Conservation (phyloP, 2,329 filamentous ascomycete genomes). For the Fusarium albidum region DNA sequence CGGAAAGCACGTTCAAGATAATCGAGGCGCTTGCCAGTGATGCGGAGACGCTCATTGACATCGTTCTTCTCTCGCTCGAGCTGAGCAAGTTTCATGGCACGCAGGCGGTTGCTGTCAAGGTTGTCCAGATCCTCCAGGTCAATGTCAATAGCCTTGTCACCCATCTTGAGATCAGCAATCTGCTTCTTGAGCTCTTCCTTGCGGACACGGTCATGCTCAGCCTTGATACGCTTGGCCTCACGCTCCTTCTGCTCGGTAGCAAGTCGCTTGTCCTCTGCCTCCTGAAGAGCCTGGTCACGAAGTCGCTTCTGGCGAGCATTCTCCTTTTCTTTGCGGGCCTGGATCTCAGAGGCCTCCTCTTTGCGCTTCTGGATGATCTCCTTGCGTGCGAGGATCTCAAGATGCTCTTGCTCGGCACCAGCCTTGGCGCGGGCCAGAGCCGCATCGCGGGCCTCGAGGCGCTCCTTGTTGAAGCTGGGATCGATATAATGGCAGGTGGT, state of each 20-base stretch:
- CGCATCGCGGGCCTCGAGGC: slow-evolving; percentile 78
- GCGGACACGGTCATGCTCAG: slow-evolving; percentile 88
- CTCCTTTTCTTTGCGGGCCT: slow-evolving; percentile 90
- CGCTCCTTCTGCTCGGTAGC: slow-evolving; percentile 93
- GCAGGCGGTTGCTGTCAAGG: slow-evolving; percentile 88
- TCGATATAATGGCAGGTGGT: slow-evolving; percentile 97
- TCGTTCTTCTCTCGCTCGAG: slow-evolving; percentile 98
- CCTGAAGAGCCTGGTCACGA: slow-evolving; percentile 85
- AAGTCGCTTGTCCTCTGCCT: slow-evolving; percentile 88
- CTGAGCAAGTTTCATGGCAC: slow-evolving; percentile 93
- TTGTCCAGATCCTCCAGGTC: slow-evolving; percentile 84
- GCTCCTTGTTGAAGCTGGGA: slow-evolving; percentile 83
- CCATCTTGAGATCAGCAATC: slow-evolving; percentile 89
- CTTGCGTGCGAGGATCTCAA: slow-evolving; percentile 83
- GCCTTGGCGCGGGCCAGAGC: slow-evolving; percentile 84
- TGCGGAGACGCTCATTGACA: slow-evolving; percentile 86
- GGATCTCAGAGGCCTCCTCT: slow-evolving; percentile 88
- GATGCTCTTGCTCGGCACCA: slow-evolving; percentile 91
- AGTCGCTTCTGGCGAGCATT: slow-evolving; percentile 88
- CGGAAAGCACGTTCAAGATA: slow-evolving; percentile 97
- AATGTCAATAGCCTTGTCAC: slow-evolving; percentile 77
- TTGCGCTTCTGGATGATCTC: slow-evolving; percentile 96
- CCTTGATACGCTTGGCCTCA: slow-evolving; percentile 84
- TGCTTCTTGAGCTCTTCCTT: slow-evolving; percentile 95
- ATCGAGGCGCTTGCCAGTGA: slow-evolving; percentile 95